Evolutionary conservation across 495 filamentous ascomycete genomes (phyloP), one percentile per base, ranked within the genome.

Genomic region (Xylaria sp.): DNA sequence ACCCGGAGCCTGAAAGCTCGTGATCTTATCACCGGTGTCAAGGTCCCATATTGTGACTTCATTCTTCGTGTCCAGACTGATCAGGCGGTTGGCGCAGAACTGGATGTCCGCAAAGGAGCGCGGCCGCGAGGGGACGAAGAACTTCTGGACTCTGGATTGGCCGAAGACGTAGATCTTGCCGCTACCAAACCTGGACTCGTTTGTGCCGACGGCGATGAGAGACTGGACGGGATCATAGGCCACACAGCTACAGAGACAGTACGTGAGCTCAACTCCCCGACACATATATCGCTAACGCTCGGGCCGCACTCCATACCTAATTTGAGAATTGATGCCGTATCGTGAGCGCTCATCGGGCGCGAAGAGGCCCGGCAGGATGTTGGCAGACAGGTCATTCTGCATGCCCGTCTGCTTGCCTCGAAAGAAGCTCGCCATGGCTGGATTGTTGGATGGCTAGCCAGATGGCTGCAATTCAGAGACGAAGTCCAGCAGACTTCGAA

Each of bases 161-260:
- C 96, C 96, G 76, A 96, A 97, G 74, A 99, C 84, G 80, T 96
- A 96, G 78, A 99, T 94, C 80, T 93, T 89, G 26, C 93, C 92
- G 48, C 87, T 87, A 66, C 92, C 92, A 70, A 88, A 94, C 72
- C 90, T 86, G 44, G 92, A 92, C 80, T 93, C 92, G 78, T 88
- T 90, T 59, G 97, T 98, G 33, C 94, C 96, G 58, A 98, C 87
- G n/a, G 94, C 96, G 40, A 99, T 85, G 37, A 99, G 90, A 24
- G 94, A 97, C 78, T 98, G 96, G 29, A 97, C 85, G 6, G 96
- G 95, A 71, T 98, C 94, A 84, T 97, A 98, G 72, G 95, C 91
- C 53, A 98, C 76, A 31, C 88, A 89, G 73, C 90, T 90, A 75
- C 79, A 17, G 21, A 17, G 61, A 44, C 37, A 24, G 3, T 17